These are phyloP conservation scores for Yueomyces sinensis DNA, from an alignment of 805 yeast species.

Conservation along the genomic window DNA sequence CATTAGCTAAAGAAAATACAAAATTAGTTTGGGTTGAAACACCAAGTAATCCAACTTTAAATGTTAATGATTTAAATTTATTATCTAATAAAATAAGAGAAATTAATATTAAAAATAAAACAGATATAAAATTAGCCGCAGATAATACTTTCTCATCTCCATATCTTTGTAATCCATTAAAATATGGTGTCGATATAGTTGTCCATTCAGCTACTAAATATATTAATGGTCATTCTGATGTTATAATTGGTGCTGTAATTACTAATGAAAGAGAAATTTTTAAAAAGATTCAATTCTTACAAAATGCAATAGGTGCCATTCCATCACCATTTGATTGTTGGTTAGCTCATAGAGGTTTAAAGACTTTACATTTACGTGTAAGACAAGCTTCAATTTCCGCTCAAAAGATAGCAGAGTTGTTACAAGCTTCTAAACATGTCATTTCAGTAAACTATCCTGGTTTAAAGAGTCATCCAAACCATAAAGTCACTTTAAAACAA, in stretches of 20 bases:
- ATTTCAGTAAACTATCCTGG: slow-evolving; percentile 75
- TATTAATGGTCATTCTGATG: slow-evolving; percentile 87
- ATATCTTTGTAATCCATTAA: slow-evolving; percentile 72
- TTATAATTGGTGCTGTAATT: slow-evolving; percentile 73
- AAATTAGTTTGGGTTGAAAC: slow-evolving; percentile 78
- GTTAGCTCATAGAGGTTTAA: slow-evolving; percentile 87
- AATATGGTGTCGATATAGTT: slow-evolving; percentile 75
- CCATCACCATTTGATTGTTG: slow-evolving; percentile 86
- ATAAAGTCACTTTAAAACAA: slow-evolving; percentile 52
- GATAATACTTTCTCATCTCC: slow-evolving; percentile 90
- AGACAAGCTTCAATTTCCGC: slow-evolving; percentile 58
- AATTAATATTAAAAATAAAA: slow-evolving; percentile 39
- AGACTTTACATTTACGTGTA: slow-evolving; percentile 72
- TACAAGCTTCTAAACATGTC: slow-evolving; percentile 39
- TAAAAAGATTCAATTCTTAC: slow-evolving; percentile 59
- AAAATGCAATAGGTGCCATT: slow-evolving; percentile 79
- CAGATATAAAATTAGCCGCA: slow-evolving; percentile 51
- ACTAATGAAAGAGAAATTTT: slow-evolving; percentile 48
- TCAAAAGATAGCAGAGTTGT: slow-evolving; percentile 51
- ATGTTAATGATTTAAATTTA: slow-evolving; percentile 58
- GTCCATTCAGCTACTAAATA: slow-evolving; percentile 84
- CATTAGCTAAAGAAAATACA: slow-evolving; percentile 46
- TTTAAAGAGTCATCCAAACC: slow-evolving; percentile 48
- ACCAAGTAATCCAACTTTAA: slow-evolving; percentile 79
- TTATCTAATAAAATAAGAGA: slow-evolving; percentile 43